These are phyloP conservation scores for Aspergillus sp. DNA, from an alignment of 2,329 filamentous ascomycete species.

Conservation along the genomic window DNA sequence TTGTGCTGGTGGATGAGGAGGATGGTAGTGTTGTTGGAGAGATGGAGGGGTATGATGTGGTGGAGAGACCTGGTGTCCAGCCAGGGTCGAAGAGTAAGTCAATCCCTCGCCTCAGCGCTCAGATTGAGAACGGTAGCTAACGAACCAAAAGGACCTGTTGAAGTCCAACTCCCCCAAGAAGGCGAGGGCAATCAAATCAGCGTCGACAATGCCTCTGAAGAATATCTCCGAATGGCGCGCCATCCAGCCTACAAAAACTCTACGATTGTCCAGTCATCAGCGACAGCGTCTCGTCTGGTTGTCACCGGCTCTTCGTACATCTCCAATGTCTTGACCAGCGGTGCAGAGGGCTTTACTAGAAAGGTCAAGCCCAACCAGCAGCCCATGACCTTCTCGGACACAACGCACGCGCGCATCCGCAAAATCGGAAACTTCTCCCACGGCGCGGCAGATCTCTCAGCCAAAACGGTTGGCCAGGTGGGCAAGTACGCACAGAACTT, in stretches of 20 bases:
- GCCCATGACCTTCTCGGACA: slow-evolving; percentile 79
- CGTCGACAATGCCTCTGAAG: slow-evolving; percentile 43
- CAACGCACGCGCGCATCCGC: slow-evolving; percentile 76
- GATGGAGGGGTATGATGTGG: slow-evolving; percentile 71
- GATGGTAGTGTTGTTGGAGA: slow-evolving; percentile 94
- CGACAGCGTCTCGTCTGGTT: slow-evolving; percentile 81
- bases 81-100: slow-evolving; percentile 85
- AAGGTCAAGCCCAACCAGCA: slow-evolving; percentile 70
- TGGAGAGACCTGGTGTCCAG: slow-evolving; percentile 68
- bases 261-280: slow-evolving; percentile 76
- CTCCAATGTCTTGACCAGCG: slow-evolving; percentile 66
- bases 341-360: slow-evolving; percentile 73
- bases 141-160: slow-evolving; percentile 36
- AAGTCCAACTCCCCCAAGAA: slow-evolving; percentile 42
- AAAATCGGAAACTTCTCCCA: slow-evolving; percentile 83
- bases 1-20: slow-evolving; percentile 91
- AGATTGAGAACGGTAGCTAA: no score
- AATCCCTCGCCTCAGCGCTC: slow-evolving; percentile 1
- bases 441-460: slow-evolving; percentile 69
- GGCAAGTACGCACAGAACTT: slow-evolving; percentile 81
- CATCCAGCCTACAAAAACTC: slow-evolving; percentile 92
- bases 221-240: slow-evolving; percentile 66
- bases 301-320: slow-evolving; percentile 79
- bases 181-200: slow-evolving; percentile 42
- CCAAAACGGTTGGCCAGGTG: slow-evolving; percentile 81